Evolutionary conservation across 805 yeast genomes (phyloP).

Genomic region (Candida boidinii): DNA sequence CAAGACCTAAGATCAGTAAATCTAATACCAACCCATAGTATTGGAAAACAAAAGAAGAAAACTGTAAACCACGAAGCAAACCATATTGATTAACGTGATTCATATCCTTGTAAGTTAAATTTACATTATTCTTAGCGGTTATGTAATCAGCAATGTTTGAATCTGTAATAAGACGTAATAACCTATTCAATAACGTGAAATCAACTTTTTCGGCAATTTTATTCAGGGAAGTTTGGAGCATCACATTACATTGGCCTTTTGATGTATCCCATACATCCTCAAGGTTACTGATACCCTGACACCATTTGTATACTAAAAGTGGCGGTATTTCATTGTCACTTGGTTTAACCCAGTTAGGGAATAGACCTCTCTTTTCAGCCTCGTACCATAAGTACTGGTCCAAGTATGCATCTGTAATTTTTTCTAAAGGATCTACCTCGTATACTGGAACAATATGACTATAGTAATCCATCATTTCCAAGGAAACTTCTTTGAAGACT

Average conservation of each 20-base stretch:
- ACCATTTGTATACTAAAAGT: slow-evolving; percentile 84
- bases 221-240: slow-evolving; percentile 68
- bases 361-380: slow-evolving; percentile 75
- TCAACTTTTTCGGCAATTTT: slow-evolving; percentile 82
- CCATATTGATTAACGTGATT: slow-evolving; percentile 87
- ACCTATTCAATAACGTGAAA: slow-evolving; percentile 73
- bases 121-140: slow-evolving; percentile 82
- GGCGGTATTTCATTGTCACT: slow-evolving; percentile 93
- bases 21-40: slow-evolving; percentile 85
- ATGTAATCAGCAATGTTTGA: slow-evolving; percentile 92
- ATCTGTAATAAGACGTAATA: slow-evolving; percentile 75
- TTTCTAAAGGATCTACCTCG: slow-evolving; percentile 84
- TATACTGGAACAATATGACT: slow-evolving; percentile 80
- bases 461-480: slow-evolving; percentile 89
- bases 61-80: slow-evolving; percentile 78
- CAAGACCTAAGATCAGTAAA: slow-evolving; percentile 72
- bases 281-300: slow-evolving; percentile 80
- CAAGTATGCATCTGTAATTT: slow-evolving; percentile 90
- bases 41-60: slow-evolving; percentile 83
- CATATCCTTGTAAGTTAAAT: slow-evolving; percentile 87
- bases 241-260: slow-evolving; percentile 70
- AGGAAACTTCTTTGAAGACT: slow-evolving; percentile 79
- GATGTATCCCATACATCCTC: slow-evolving; percentile 70
- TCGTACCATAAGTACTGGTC: slow-evolving; percentile 97
- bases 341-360: slow-evolving; percentile 97